These are phyloP conservation scores for Umbelopsis sp. DNA, from an alignment of 192 early-diverging fungal species.

Conservation along the genomic window DNA sequence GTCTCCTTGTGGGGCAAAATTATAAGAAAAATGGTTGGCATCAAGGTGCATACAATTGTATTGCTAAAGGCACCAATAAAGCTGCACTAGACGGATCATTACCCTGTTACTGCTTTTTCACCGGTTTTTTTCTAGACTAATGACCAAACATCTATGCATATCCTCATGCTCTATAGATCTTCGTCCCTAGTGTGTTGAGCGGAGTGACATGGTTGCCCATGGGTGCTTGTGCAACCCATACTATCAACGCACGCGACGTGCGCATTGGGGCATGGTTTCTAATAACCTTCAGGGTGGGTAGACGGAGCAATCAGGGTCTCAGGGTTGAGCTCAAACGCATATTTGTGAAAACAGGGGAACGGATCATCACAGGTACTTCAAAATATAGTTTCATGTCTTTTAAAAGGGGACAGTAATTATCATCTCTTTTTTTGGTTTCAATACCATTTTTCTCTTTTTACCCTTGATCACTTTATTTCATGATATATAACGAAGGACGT, in stretches of 20 bases:
- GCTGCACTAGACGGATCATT: too few relatives aligned
- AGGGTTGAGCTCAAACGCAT: too few relatives aligned
- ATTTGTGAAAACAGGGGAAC: not conserved
- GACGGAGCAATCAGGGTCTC: not conserved
- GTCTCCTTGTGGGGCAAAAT: too few relatives aligned
- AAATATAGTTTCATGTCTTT: not conserved
- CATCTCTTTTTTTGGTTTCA: not conserved
- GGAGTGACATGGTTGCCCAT: too few relatives aligned
- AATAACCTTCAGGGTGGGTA: not conserved
- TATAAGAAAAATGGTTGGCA: too few relatives aligned
- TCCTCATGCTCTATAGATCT: too few relatives aligned
- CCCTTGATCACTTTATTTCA: not conserved
- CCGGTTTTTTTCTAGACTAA: too few relatives aligned
- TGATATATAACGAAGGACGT: not conserved
- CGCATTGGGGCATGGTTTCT: constrained; percentile 1
- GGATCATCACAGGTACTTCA: not conserved
- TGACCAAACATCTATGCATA: too few relatives aligned
- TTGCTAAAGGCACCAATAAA: too few relatives aligned
- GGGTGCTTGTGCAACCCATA: constrained; percentile 8
- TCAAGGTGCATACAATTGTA: too few relatives aligned
- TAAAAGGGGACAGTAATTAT: not conserved
- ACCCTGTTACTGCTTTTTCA: too few relatives aligned
- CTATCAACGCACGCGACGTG: not conserved
- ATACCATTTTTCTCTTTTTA: not conserved
- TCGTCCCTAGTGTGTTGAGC: too few relatives aligned